Base-by-base conservation (phyloP, 495 filamentous ascomycete genomes). In the Cladorrhinum samala region DNA sequence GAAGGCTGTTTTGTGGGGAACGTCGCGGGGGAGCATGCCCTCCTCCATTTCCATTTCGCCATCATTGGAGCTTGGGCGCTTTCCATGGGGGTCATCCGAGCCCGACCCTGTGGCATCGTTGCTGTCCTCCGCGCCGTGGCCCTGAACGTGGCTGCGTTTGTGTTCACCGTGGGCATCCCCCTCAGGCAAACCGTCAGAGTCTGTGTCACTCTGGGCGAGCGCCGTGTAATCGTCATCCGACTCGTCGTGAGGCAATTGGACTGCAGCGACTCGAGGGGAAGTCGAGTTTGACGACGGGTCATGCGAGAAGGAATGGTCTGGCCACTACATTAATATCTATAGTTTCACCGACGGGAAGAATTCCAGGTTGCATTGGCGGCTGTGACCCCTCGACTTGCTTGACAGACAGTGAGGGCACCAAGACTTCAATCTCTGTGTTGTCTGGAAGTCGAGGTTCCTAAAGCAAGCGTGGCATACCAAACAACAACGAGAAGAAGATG, bases 1-100 rank as follows among this genome's bases (percentile, higher is more conserved):
- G 57, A 85, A 88, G 6, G 89, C 84, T 2, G 89, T 94, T 69
- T 82, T 88, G 54, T 83, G 77, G 55, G 87, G 86, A 49, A 80
- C 78, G 65, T 94, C 89, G 67, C 89, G 73, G 41, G 82, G 81
- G 7, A 94, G 77, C 67, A 89, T 77, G 17, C 79, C 84, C 42
- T 78, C 74, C 45, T 77, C 61, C n/a, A 71, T 58, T 16, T 62
- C 57, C 3, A 17, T 50, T 17, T 50, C 53, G 16, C 16, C 18
- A 5, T 8, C 43, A 2, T 51, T 39, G 6, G 17, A 44, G 36
- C 47, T 19, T 16, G 9, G 37, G 37, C 43, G 42, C 17, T 11
- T n/a, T 27, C 38, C 50, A 38, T 51, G 39, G 50, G 40, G 19
- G 48, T 33, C 59, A 18, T 59, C 61, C 16, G 38, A 17, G 17